A percentile compares a stretch with the other conserved stretches of the same genome.
Conservation (phyloP, 179 eudicot species). For the Silene noctiflora region DNA sequence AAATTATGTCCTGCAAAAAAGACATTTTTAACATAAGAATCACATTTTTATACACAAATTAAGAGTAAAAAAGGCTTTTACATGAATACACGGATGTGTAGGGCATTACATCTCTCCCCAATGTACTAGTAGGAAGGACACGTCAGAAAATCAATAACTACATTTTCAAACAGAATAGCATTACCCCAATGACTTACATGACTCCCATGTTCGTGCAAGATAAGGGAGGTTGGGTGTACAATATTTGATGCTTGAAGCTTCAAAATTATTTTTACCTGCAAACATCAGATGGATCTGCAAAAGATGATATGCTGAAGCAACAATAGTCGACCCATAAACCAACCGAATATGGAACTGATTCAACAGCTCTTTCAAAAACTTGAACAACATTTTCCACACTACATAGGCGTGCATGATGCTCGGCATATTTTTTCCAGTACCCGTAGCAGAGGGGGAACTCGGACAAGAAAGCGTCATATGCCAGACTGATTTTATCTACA, state of each 20-base stretch:
- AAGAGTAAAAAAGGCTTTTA: background rate
- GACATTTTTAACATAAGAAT: background rate
- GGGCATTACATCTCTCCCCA: background rate
- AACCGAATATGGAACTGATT: slow-evolving; percentile 53
- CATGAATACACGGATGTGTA: background rate
- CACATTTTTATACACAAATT: background rate
- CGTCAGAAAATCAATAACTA: background rate
- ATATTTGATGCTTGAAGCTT: slow-evolving; percentile 4
- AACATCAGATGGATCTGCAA: slow-evolving; percentile 64
- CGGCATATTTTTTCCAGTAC: slow-evolving; percentile 81
- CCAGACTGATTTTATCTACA: slow-evolving; percentile 48
- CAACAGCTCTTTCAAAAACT: slow-evolving; percentile 63
- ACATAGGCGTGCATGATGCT: slow-evolving; percentile 59
- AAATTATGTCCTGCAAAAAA: background rate
- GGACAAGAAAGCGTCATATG: slow-evolving; percentile 71
- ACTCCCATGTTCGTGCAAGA: background rate
- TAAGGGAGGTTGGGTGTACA: background rate
- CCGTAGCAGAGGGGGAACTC: slow-evolving; percentile 78
- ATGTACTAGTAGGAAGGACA: background rate
- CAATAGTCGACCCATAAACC: slow-evolving; percentile 86
- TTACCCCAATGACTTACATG: background rate
- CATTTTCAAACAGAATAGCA: background rate
- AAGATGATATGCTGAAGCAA: slow-evolving; percentile 52
- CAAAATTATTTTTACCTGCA: slow-evolving; percentile 48
- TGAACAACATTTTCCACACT: slow-evolving; percentile 50